Evolutionary conservation across 1,139 yeast species (phyloP).

Genomic region (Entelexis sorbosivorans): DNA sequence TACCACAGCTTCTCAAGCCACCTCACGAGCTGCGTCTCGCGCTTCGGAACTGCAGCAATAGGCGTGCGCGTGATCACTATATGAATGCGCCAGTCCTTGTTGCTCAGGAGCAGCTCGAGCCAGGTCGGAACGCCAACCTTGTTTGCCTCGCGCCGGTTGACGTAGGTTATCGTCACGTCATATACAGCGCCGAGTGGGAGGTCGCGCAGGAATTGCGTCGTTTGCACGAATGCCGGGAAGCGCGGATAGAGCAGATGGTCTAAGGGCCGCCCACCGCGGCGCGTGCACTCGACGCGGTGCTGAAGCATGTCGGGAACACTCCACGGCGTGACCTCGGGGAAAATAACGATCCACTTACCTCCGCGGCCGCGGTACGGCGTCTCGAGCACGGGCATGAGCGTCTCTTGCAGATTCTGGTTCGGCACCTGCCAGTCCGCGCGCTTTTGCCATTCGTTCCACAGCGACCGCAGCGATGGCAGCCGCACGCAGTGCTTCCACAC

Average conservation of each 20-base stretch:
- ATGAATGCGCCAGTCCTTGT: slow-evolving; percentile 35
- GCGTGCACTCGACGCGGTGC: slow-evolving; percentile 26
- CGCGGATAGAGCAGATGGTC: slow-evolving; percentile 42
- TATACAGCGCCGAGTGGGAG: slow-evolving; percentile 31
- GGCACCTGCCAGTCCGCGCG: slow-evolving; percentile 28
- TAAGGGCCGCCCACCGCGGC: slow-evolving; percentile 36
- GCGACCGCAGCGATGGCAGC: slow-evolving; percentile 25
- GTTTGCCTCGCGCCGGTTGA: slow-evolving; percentile 2
- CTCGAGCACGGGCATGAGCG: slow-evolving; percentile 19
- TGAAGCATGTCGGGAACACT: slow-evolving; percentile 21
- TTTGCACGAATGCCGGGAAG: slow-evolving; percentile 29
- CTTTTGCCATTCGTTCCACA: slow-evolving; percentile 20
- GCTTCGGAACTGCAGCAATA: slow-evolving; percentile 42
- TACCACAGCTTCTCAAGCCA: slow-evolving; percentile 66
- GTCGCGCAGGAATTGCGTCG: slow-evolving; percentile 26
- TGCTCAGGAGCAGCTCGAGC: slow-evolving; percentile 24
- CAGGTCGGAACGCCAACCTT: slow-evolving; percentile 19
- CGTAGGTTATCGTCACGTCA: slow-evolving; percentile 44
- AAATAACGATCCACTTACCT: slow-evolving; percentile 28
- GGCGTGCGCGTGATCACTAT: slow-evolving; percentile 42
- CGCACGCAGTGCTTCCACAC: slow-evolving; percentile 26
- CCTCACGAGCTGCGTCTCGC: slow-evolving; percentile 46
- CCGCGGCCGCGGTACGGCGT: slow-evolving; percentile 12
- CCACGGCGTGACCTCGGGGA: slow-evolving; percentile 31
- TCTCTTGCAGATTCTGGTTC: slow-evolving; percentile 19